Base-by-base conservation (phyloP, 306 rosid species). In the Rosa rugosa region DNA sequence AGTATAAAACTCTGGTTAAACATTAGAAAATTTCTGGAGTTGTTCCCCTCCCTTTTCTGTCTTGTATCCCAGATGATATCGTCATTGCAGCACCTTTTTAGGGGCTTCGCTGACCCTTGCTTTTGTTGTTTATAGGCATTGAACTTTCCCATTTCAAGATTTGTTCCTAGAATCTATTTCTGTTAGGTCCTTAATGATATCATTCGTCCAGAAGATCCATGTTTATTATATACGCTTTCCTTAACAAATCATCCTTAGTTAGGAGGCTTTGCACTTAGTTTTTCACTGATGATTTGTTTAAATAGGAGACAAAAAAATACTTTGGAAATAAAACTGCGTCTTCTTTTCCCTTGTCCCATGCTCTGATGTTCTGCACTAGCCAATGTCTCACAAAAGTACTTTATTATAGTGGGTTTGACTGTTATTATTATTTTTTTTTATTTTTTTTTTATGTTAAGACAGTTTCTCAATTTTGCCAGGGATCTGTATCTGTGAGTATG, bases 401-500 rank as follows among this genome's bases (percentile, higher is more conserved):
- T 63, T 51, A 40, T 54, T 69, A 54, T 56, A 45, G 70, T 76
- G 16, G 31, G 23, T 36, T 45, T 22, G 6, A 40, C n/a, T 41
- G 69, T 38, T 73, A 13, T 72, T 42, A 2, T 42, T 8, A 8
- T 42, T 5, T 6, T 42, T 41, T 42, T 42, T 6, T 13, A 74
- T 7, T 45, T 78, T 66, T 73, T 49, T 77, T 53, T 67, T 51
- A 80, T 77, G 69, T 46, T 77, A 49, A 46, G 77, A 57, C 81
- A 69, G 22, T 53, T 69, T 45, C 83, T 82, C 63, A 47, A 34
- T 47, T 82, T 77, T 85, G 79, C 40, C 96, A 94, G 98, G 98
- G 98, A 77, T 85, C 98, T 66, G 10, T 94, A 80, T 94, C 98
- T 46, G 90, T 94, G 79, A 91, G 97, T 91, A 91, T 94, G 97